phyloP scores from a whole-genome alignment of 345 rosid species.

The Populus tremula region DNA sequence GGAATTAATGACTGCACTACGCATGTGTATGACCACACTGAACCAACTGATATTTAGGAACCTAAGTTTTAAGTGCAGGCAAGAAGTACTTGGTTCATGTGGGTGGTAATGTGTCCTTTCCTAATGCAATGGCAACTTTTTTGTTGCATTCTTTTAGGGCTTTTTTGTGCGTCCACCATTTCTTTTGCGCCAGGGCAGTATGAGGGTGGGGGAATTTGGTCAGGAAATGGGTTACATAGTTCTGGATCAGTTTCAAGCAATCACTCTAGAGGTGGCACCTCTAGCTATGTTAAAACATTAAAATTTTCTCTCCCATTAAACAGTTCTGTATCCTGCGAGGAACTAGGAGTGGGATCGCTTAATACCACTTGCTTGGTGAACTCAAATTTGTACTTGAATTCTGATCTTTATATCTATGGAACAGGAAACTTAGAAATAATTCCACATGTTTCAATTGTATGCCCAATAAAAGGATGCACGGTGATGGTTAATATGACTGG shows the following conservation, averaged over 20 bases:
- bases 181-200: slow-evolving; percentile 37
- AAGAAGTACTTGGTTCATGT: background rate
- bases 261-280: slow-evolving; percentile 26
- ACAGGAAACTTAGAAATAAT: slow-evolving; percentile 73
- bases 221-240: slow-evolving; percentile 19
- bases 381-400: slow-evolving; percentile 58
- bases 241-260: slow-evolving; percentile 27
- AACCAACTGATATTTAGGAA: slow-evolving; percentile 4
- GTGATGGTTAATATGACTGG: slow-evolving; percentile 73
- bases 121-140: slow-evolving; percentile 42
- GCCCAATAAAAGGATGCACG: slow-evolving; percentile 66
- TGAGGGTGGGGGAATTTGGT: slow-evolving; percentile 21
- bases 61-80: slow-evolving; percentile 11
- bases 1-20: background rate
- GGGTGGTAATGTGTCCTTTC: slow-evolving; percentile 37
- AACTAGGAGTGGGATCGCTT: slow-evolving; percentile 86
- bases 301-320: slow-evolving; percentile 15
- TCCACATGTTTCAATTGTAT: slow-evolving; percentile 59
- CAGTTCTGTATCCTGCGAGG: slow-evolving; percentile 56
- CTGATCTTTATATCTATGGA: slow-evolving; percentile 62
- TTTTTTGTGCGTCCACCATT: slow-evolving; percentile 27
- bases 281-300: slow-evolving; percentile 17
- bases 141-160: slow-evolving; percentile 50
- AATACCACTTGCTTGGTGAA: slow-evolving; percentile 77
- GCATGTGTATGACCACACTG: background rate